phyloP scores from a whole-genome alignment of 495 filamentous ascomycete genomes.

The Penicillium bovifimosum region DNA sequence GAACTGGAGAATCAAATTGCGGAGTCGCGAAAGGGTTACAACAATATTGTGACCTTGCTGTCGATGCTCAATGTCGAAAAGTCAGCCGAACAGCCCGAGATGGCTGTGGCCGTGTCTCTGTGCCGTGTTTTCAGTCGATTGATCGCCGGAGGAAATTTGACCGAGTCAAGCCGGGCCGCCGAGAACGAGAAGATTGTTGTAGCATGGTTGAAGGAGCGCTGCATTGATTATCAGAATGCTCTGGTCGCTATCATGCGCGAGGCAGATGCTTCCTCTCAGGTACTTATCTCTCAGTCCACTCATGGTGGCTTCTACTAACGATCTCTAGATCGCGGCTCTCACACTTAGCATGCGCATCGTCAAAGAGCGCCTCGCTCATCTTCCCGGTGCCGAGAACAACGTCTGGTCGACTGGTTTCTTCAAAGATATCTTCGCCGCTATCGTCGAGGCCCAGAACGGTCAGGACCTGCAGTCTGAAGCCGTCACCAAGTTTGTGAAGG shows the following conservation, averaged over 20 bases:
- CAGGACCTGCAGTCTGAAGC: constrained; percentile 63
- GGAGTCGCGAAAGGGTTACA: constrained; percentile 83
- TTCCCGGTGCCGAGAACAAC: constrained; percentile 53
- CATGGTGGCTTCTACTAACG: constrained; percentile 16
- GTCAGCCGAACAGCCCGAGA: constrained; percentile 35
- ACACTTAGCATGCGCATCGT: constrained; percentile 77
- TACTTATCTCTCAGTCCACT: constrained; percentile 12
- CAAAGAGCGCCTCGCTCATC: constrained; percentile 65
- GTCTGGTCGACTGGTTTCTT: constrained; percentile 69
- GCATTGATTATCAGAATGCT: constrained; percentile 59
- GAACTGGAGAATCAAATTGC: constrained; percentile 70
- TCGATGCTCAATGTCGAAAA: constrained; percentile 49
- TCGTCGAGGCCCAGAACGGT: constrained; percentile 54
- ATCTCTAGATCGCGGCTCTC: constrained; percentile 53
- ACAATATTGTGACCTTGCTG: constrained; percentile 77
- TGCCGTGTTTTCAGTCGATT: constrained; percentile 87
- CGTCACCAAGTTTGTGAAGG: constrained; percentile 65
- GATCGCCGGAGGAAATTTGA: constrained; percentile 67
- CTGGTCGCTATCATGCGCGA: constrained; percentile 51
- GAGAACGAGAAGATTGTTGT: constrained; percentile 71
- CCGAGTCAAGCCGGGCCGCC: constrained; percentile 53
- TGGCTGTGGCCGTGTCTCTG: constrained; percentile 69
- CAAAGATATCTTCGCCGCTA: constrained; percentile 50
- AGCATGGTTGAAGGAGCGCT: constrained; percentile 71
- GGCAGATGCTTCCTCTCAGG: constrained; percentile 44